Evolutionary conservation across 768 basidiomycete genomes (phyloP).

Genomic region (Tulasnella calospora): DNA sequence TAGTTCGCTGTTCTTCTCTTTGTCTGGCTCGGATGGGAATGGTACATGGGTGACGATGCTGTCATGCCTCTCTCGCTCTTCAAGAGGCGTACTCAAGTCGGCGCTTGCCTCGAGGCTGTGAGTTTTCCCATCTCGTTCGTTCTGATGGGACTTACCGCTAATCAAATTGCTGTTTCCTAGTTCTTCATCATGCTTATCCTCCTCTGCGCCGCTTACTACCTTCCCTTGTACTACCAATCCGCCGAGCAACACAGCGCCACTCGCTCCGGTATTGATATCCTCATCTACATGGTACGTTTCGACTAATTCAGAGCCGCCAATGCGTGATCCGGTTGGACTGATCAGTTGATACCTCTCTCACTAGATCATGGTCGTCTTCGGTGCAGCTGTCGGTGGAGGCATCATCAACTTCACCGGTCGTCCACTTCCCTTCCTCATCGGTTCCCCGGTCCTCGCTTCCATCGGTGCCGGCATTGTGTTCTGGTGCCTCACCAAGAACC

Average conservation of each 20-base stretch:
- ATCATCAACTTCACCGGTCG: conserved; percentile 33
- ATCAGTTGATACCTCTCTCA: too few species aligned
- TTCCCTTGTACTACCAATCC: conserved; percentile 36
- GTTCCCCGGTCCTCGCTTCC: conserved; percentile 33
- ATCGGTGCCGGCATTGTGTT: conserved; percentile 38
- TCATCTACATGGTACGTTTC: conserved; percentile 34
- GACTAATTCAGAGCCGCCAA: too few species aligned
- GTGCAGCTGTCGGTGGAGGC: conserved; percentile 35
- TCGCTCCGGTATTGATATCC: conserved; percentile 39
- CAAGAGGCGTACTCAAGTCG: conserved; percentile 35
- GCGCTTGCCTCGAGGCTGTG: conserved; percentile 32
- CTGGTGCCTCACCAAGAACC: conserved; percentile 17
- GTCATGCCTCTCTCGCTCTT: conserved; percentile 39
- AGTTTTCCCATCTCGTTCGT: background rate
- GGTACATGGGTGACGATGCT: conserved; percentile 36
- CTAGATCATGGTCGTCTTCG: conserved; percentile 34
- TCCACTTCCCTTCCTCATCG: conserved; percentile 35
- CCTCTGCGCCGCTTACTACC: conserved; percentile 35
- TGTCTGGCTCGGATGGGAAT: conserved; percentile 37
- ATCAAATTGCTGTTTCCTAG: background rate
- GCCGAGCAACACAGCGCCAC: conserved; percentile 34
- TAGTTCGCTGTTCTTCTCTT: conserved; percentile 34
- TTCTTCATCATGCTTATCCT: conserved; percentile 31
- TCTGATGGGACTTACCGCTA: background rate
- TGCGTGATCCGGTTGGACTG: background rate